Conservation (phyloP, 2,329 filamentous ascomycete genomes). For the Cladosporium sp. region DNA sequence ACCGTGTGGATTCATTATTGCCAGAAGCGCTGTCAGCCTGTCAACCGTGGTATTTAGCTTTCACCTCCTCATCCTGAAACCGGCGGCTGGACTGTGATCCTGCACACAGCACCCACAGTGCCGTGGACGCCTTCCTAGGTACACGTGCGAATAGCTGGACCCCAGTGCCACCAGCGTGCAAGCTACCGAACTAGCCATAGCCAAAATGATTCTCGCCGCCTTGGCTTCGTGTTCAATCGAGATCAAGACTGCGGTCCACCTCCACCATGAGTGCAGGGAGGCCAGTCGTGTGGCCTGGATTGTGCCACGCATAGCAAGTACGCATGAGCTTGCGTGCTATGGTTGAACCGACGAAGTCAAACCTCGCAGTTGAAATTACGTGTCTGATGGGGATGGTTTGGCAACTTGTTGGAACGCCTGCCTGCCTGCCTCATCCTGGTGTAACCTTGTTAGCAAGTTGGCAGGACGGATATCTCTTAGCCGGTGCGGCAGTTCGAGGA, state of each 20-base stretch:
- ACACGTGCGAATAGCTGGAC: neutral
- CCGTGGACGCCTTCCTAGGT: neutral
- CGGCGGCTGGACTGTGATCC: too few species aligned
- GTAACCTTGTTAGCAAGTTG: neutral
- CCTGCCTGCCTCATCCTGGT: too few species aligned
- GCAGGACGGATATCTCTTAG: neutral
- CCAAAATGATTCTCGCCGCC: neutral
- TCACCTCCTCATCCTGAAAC: neutral
- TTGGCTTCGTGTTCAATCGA: conserved; percentile 3
- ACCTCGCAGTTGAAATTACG: neutral
- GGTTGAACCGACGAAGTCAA: neutral
- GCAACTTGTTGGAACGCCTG: neutral
- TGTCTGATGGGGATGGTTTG: neutral
- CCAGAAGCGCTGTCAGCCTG: neutral
- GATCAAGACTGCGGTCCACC: neutral
- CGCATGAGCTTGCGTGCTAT: neutral
- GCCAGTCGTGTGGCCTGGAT: neutral
- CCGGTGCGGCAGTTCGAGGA: neutral
- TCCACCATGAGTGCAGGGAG: neutral
- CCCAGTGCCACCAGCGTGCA: neutral
- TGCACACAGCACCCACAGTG: too few species aligned
- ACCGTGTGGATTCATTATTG: too few species aligned
- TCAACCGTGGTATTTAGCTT: neutral
- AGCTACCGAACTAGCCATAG: neutral
- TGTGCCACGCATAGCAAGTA: neutral